These are phyloP conservation scores for Backusella morwellensis DNA, from an alignment of 192 early-diverging fungal species.

Conservation along the genomic window DNA sequence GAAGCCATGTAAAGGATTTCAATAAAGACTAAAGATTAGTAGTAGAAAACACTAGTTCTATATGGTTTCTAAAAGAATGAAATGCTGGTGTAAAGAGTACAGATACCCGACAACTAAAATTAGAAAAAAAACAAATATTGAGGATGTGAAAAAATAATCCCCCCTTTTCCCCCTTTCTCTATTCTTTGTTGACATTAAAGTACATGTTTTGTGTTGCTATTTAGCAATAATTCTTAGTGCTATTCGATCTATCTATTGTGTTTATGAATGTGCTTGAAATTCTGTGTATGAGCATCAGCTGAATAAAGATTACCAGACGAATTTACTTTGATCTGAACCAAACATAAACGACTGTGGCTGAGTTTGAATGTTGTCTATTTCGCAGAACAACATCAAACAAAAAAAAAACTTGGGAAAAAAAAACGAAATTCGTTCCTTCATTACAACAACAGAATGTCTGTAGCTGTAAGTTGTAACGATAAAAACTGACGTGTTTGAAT, in stretches of 20 bases:
- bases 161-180: neutral
- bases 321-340: neutral
- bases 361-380: neutral
- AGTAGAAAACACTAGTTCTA: neutral
- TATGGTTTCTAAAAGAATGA: neutral
- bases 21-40: neutral
- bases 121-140: neutral
- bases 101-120: neutral
- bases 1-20: neutral
- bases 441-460: neutral
- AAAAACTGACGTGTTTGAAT: neutral
- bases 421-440: neutral
- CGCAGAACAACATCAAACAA: neutral
- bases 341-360: neutral
- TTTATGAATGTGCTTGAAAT: neutral
- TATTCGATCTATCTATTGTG: neutral
- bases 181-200: neutral
- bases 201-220: neutral
- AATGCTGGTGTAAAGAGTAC: neutral
- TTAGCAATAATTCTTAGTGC: neutral
- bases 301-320: neutral
- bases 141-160: neutral
- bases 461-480: neutral
- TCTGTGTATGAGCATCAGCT: neutral
- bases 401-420: neutral